Evolutionary conservation across 352 stramenopile genomes (phyloP).

Genomic region (Pythium volutum): DNA sequence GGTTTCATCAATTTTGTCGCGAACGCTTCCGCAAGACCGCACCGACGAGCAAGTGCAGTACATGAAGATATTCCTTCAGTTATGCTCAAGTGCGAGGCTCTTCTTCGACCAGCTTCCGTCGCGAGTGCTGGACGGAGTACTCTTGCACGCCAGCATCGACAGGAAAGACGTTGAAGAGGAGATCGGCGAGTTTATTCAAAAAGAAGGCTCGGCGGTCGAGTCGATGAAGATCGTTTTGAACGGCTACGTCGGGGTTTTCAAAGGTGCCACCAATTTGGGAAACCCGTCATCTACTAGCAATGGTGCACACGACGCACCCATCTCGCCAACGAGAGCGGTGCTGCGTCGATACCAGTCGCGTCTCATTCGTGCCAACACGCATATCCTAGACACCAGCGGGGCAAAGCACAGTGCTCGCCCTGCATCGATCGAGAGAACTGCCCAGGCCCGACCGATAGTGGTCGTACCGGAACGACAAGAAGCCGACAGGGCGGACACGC

Average conservation of each 20-base stretch:
- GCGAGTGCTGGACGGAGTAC: constrained; percentile 29
- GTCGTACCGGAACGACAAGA: not conserved
- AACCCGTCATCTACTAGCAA: not conserved
- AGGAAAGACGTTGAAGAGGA: constrained; percentile 26
- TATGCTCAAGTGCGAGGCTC: constrained; percentile 26
- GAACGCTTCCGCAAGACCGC: constrained; percentile 37
- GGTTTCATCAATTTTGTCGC: constrained; percentile 26
- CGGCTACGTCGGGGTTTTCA: constrained; percentile 44
- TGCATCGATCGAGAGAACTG: constrained; percentile 8
- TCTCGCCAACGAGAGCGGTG: constrained; percentile 19
- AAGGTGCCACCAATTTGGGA: constrained; percentile 12
- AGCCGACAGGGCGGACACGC: not conserved
- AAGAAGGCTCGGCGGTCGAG: constrained; percentile 28
- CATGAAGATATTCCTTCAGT: constrained; percentile 31
- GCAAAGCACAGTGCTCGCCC: constrained; percentile 9
- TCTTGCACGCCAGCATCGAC: constrained; percentile 34
- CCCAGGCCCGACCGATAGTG: not conserved
- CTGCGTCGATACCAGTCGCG: constrained; percentile 33
- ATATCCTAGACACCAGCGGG: constrained; percentile 14
- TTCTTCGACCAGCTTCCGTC: constrained; percentile 43
- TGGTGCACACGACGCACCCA: not conserved
- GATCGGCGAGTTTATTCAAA: constrained; percentile 34
- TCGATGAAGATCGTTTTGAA: constrained; percentile 41
- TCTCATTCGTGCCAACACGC: constrained; percentile 29
- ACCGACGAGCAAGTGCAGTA: constrained; percentile 41